Base-by-base conservation (phyloP, 768 basidiomycete genomes). In the Tylopilus sp. region DNA sequence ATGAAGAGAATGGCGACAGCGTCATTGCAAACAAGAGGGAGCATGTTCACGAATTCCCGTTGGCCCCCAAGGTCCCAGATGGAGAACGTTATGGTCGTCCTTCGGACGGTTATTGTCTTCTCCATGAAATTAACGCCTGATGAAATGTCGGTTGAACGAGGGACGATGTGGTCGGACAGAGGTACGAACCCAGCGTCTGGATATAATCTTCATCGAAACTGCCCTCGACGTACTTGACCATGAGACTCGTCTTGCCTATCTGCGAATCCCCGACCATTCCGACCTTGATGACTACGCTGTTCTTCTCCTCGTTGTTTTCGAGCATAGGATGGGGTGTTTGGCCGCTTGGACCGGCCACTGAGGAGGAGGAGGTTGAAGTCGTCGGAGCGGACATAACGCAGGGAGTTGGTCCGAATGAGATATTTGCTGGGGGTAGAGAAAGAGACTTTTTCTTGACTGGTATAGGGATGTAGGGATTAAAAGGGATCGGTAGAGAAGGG, bases 211-310 rank as follows among this genome's bases (percentile, higher is more conserved):
- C 94, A 72, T 97, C 94, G 71, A 95, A 97, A 73, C 88, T 92
- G 47, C 95, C 95, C 75, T 99, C 95, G 54, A 98, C 95, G 66
- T 98, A 98, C 75, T 98, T 98, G 72, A 98, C 95, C 95, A 98
- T 98, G 69, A 98, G 78, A 73, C 91, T 93, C 57, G 95, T 98
- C 81, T 98, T 98, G 61, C 95, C 95, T 67, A 98, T 98, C 77
- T 98, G 95, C 65, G 93, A 94, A 76, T 99, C 95, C 44, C 97
- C 97, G 42, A 99, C 93, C 95, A 99, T 99, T 50, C 95, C 95
- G 45, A 99, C 95, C 72, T 99, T 98, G 71, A 97, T 90, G 47
- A 95, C 93, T 62, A 97, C 91, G 67, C 91, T 87, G 66, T 88
- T 88, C 78, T 84, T 86, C 69, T 88, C 86, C 61, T 88, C 86